These are phyloP conservation scores for Myriosclerotinia scirpicola DNA, from an alignment of 2,329 filamentous ascomycete species.

Conservation along the genomic window DNA sequence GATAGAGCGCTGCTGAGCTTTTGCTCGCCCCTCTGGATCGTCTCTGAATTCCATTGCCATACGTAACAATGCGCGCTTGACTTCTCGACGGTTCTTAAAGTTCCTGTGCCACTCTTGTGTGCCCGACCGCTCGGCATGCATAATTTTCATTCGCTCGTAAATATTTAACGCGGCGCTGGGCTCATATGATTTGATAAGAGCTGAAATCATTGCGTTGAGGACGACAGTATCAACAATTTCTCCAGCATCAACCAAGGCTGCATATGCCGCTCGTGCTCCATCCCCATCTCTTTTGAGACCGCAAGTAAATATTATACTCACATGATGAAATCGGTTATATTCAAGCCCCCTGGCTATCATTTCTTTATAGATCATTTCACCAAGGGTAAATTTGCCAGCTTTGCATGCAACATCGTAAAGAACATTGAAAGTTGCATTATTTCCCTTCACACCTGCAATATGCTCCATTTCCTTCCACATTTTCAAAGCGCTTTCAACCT, in stretches of 20 bases:
- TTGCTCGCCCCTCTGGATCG: conserved; percentile 53
- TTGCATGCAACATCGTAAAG: conserved; percentile 88
- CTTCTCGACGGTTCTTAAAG: conserved; percentile 40
- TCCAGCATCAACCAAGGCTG: conserved; percentile 76
- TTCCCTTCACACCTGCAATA: conserved; percentile 61
- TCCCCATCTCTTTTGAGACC: conserved; percentile 73
- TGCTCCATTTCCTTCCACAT: conserved; percentile 91
- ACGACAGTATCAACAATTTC: conserved; percentile 87
- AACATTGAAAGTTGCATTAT: conserved; percentile 87
- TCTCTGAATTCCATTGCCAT: conserved; percentile 55
- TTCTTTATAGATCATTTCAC: conserved; percentile 81
- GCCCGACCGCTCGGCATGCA: conserved; percentile 30
- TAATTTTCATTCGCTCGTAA: conserved; percentile 77
- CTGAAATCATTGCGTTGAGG: conserved; percentile 81
- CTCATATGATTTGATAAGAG: conserved; percentile 75
- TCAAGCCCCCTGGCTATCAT: conserved; percentile 68
- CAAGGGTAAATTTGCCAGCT: conserved; percentile 77
- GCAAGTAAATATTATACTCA: conserved; percentile 80
- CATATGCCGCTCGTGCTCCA: conserved; percentile 74
- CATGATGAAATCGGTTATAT: conserved; percentile 77
- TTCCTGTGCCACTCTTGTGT: conserved; percentile 40
- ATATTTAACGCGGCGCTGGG: conserved; percentile 73
- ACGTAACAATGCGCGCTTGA: conserved; percentile 58
- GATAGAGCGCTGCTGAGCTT: conserved; percentile 61
- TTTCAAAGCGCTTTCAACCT: conserved; percentile 68